phyloP scores from a whole-genome alignment of 140 eudicot species.

The Anethum foeniculum region DNA sequence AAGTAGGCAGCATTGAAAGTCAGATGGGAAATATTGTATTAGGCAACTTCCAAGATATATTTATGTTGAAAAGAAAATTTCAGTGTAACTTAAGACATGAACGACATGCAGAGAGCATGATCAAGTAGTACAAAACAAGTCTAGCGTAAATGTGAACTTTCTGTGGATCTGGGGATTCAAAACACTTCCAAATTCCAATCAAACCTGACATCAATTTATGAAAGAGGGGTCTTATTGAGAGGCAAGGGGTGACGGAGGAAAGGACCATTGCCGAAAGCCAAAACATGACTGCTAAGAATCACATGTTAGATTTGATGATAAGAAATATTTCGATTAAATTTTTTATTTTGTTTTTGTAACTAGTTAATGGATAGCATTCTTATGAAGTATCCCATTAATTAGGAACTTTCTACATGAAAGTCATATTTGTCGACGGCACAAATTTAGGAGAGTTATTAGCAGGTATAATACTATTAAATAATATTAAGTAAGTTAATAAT shows the following conservation, averaged over 20 bases:
- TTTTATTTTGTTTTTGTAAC: too few species aligned
- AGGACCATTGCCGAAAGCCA: not conserved
- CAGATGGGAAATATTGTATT: not conserved
- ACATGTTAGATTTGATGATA: too few species aligned
- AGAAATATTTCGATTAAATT: too few species aligned
- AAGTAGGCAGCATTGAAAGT: not conserved
- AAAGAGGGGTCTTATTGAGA: not conserved
- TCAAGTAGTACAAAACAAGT: not conserved
- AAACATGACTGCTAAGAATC: not conserved
- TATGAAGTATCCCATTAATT: too few species aligned
- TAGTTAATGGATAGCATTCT: too few species aligned
- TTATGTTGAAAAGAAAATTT: not conserved
- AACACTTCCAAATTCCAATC: not conserved
- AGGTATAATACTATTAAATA: too few species aligned
- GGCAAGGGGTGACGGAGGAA: not conserved
- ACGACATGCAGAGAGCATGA: not conserved
- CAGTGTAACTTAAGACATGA: not conserved
- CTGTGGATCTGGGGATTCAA: not conserved
- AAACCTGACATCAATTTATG: not conserved
- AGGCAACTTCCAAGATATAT: not conserved
- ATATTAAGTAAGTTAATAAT: too few species aligned
- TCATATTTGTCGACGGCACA: too few species aligned
- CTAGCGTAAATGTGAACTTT: not conserved
- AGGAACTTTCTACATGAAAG: too few species aligned
- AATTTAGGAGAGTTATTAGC: too few species aligned